Base-by-base conservation (phyloP, 495 filamentous ascomycete species). In the Apodospora peruviana region DNA sequence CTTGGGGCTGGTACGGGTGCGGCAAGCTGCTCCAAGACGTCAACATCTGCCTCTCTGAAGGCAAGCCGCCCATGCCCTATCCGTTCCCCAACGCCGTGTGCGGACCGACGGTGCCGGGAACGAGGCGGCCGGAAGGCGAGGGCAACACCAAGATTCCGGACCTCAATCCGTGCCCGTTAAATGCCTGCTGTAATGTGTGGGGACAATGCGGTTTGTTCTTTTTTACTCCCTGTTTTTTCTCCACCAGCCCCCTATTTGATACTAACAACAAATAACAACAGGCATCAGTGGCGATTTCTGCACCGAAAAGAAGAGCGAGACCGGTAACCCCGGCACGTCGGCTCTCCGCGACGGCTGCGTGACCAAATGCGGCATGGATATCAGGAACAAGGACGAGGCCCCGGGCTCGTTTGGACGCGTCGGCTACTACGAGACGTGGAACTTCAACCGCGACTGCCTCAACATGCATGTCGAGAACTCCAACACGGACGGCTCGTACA, bases 231-330 rank as follows among this genome's bases (percentile, higher is more conserved):
- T n/a, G n/a, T n/a, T n/a, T n/a, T n/a, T n/a, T n/a, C n/a, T n/a
- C n/a, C n/a, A n/a, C n/a, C n/a, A n/a, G n/a, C n/a, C n/a, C n/a
- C n/a, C n/a, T n/a, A n/a, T n/a, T n/a, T n/a, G n/a, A n/a, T n/a
- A n/a, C n/a, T n/a, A n/a, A n/a, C n/a, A n/a, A n/a, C n/a, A n/a
- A n/a, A n/a, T n/a, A n/a, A n/a, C n/a, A n/a, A n/a, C n/a, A n/a
- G n/a, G 78, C n/a, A 75, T 56, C 2, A 74, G 66, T 0, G 22
- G 23, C 0, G 73, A 79, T 1, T 80, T 77, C 50, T 82, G 77
- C 46, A 68, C 50, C 9, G 43, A 54, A 7, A 51, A 56, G 7
- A 36, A 23, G 20, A 65, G 56, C 7, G 69, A 66, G 0, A 55
- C 61, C 2, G 27, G 27, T 32, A 14, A 14, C 27, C 73, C 73